These are phyloP conservation scores for Myrica gale DNA, from an alignment of 306 rosid genomes.

Conservation along the genomic window DNA sequence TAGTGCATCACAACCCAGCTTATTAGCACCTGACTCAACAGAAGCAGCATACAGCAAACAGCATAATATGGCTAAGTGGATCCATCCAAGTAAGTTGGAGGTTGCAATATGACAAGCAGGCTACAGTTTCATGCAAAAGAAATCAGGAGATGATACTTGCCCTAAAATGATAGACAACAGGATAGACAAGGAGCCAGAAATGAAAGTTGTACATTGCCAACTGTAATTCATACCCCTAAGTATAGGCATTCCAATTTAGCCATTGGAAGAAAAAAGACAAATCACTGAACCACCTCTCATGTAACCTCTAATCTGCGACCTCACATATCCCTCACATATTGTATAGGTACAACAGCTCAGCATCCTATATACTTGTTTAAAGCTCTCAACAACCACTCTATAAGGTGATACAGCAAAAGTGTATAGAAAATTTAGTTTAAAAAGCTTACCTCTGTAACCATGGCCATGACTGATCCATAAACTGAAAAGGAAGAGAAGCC, in stretches of 20 bases:
- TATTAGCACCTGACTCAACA: background rate
- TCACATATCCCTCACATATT: background rate
- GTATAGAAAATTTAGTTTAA: constrained; percentile 10
- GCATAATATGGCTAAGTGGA: background rate
- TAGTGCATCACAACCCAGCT: background rate
- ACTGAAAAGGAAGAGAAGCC: constrained; percentile 59
- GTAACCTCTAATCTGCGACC: background rate
- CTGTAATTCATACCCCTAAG: background rate
- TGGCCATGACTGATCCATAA: constrained; percentile 70
- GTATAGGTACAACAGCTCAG: background rate
- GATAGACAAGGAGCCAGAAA: background rate
- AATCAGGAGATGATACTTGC: background rate
- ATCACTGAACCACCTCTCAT: background rate
- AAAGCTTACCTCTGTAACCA: constrained; percentile 56
- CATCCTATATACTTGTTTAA: background rate
- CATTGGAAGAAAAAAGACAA: background rate
- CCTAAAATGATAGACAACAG: background rate
- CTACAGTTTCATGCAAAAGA: background rate
- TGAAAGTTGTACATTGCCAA: background rate
- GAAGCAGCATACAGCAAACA: background rate
- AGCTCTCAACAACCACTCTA: background rate
- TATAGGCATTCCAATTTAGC: background rate
- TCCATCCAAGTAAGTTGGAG: background rate
- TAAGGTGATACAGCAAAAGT: background rate
- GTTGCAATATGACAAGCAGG: background rate